Evolutionary conservation across 768 basidiomycete species (phyloP).

Genomic region (Trametes punicea): DNA sequence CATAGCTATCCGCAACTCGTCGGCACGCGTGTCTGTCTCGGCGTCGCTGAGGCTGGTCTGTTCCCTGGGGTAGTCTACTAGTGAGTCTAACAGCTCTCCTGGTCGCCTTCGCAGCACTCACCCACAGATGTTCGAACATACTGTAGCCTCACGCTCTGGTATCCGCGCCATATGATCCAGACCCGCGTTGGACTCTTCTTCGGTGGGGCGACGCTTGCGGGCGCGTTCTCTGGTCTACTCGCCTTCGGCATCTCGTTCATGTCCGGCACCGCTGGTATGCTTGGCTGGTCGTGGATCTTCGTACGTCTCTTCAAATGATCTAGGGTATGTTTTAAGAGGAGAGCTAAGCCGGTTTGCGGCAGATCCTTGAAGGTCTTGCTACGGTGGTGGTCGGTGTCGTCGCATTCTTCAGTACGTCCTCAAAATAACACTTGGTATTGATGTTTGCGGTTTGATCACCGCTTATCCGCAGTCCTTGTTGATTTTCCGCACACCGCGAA

Average conservation of each 20-base stretch:
- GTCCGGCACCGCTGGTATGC: constrained; percentile 27
- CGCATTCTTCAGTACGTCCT: background rate
- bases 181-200: constrained; percentile 29
- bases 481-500: constrained; percentile 57
- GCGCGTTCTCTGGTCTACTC: constrained; percentile 31
- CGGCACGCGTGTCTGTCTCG: constrained; percentile 54
- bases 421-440: no score
- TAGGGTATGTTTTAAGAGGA: background rate
- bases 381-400: constrained; percentile 53
- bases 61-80: constrained; percentile 77
- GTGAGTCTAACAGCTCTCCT: constrained; percentile 31
- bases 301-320: constrained; percentile 10
- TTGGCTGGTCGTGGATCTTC: constrained; percentile 36
- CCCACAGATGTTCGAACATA: background rate
- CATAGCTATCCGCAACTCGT: constrained; percentile 60
- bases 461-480: constrained; percentile 49
- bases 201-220: constrained; percentile 28
- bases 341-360: constrained; percentile 34
- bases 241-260: constrained; percentile 37
- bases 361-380: constrained; percentile 50
- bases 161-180: constrained; percentile 30
- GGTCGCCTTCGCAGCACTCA: background rate
- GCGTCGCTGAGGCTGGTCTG: constrained; percentile 64
- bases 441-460: constrained; percentile 7
- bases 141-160: constrained; percentile 27